Conservation (phyloP, 2,329 filamentous ascomycete genomes). For the Keithomyces neogunnii region DNA sequence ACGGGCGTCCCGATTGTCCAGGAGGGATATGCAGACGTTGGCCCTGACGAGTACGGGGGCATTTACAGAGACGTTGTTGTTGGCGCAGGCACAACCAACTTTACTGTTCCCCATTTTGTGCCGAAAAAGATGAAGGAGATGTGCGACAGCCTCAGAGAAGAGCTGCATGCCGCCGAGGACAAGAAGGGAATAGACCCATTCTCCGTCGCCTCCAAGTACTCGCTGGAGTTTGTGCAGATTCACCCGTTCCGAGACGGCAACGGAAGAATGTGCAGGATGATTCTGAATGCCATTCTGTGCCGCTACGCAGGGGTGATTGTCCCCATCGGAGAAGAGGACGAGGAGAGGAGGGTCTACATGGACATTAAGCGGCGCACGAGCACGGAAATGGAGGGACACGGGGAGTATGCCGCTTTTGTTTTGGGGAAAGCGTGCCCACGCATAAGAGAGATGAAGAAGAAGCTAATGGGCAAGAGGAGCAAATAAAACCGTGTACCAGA, state of each 20-base stretch:
- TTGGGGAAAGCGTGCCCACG: neutral
- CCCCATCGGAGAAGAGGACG: neutral
- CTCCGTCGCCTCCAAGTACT: slow-evolving; percentile 14
- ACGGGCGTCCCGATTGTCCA: slow-evolving; percentile 7
- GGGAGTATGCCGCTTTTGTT: neutral
- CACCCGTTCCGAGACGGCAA: slow-evolving; percentile 33
- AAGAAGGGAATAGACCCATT: slow-evolving; percentile 16
- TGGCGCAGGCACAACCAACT: slow-evolving; percentile 18
- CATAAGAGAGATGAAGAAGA: neutral
- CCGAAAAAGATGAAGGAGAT: slow-evolving; percentile 19
- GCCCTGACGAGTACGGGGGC: slow-evolving; percentile 15
- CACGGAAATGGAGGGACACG: neutral
- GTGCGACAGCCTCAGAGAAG: slow-evolving; percentile 12
- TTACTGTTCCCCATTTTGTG: slow-evolving; percentile 15
- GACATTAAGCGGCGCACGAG: neutral
- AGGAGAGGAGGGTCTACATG: neutral
- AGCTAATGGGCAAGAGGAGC: neutral
- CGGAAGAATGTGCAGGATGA: slow-evolving; percentile 25
- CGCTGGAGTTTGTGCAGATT: slow-evolving; percentile 23
- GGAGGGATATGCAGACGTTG: neutral
- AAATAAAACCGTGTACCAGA: neutral
- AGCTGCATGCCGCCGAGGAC: slow-evolving; percentile 6
- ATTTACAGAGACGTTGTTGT: slow-evolving; percentile 15
- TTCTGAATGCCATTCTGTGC: slow-evolving; percentile 26
- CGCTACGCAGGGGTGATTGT: slow-evolving; percentile 14